Conservation (phyloP, 2,329 filamentous ascomycete genomes). For the Fulvia fulva region DNA sequence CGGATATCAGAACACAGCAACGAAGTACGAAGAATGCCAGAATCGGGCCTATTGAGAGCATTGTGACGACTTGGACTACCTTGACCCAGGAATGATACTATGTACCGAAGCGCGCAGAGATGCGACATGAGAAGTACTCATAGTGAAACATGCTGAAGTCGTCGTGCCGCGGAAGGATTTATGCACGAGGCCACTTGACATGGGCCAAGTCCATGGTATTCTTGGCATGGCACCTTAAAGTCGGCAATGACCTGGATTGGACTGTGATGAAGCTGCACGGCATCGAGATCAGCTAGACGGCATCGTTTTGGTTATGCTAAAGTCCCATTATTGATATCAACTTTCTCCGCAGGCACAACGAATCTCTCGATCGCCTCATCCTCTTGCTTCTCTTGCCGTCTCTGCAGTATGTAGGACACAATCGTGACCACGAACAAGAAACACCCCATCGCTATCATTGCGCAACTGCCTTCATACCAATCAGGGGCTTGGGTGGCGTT, state of each 20-base stretch:
- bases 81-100: too few relatives aligned
- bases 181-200: not conserved
- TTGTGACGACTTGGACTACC: too few relatives aligned
- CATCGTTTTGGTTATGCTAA: too few relatives aligned
- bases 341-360: slow-evolving; percentile 1
- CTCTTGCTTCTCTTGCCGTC: slow-evolving; percentile 22
- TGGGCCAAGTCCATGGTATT: not conserved
- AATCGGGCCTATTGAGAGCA: too few relatives aligned
- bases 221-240: not conserved
- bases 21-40: too few relatives aligned
- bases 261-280: not conserved
- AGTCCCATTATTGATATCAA: not conserved
- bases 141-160: not conserved
- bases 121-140: too few relatives aligned
- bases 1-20: too few relatives aligned
- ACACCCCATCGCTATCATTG: slow-evolving; percentile 28
- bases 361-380: slow-evolving; percentile 1
- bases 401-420: slow-evolving; percentile 20
- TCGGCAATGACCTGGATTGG: not conserved
- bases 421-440: slow-evolving; percentile 24
- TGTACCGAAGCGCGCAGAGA: too few relatives aligned
- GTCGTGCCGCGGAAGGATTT: not conserved
- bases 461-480: slow-evolving; percentile 26
- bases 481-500: slow-evolving; percentile 26
- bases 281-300: not conserved